Conservation (phyloP, 2,329 filamentous ascomycete species). For the Cadophora malorum region DNA sequence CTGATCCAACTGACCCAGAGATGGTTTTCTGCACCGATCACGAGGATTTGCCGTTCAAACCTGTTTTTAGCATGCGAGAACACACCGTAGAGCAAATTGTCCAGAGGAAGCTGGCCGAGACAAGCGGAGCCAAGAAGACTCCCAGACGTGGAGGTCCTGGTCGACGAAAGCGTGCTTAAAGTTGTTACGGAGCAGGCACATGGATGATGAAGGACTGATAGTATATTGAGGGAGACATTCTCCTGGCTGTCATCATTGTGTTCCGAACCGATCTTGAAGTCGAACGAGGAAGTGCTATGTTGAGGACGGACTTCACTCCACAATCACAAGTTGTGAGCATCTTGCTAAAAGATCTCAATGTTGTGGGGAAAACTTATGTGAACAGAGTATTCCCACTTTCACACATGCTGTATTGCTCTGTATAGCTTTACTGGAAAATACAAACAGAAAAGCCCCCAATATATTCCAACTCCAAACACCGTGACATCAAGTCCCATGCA, state of each 20-base stretch:
- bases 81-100: neutral
- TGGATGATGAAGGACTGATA: too few species aligned
- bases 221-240: neutral
- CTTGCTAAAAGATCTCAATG: neutral
- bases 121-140: neutral
- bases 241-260: neutral
- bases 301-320: neutral
- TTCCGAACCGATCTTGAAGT: neutral
- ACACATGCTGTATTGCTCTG: neutral
- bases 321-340: neutral
- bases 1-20: too few species aligned
- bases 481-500: constrained; percentile 14
- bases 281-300: neutral
- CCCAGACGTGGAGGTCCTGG: neutral
- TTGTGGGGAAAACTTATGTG: neutral
- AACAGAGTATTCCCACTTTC: neutral
- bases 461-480: constrained; percentile 4
- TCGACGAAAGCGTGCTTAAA: neutral
- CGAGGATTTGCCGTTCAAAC: too few species aligned
- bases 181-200: too few species aligned
- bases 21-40: too few species aligned
- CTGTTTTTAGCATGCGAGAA: too few species aligned
- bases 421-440: neutral
- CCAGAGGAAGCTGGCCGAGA: neutral
- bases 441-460: neutral